Base-by-base conservation (phyloP, 768 basidiomycete genomes). In the Phanerodontia chrysosporium region DNA sequence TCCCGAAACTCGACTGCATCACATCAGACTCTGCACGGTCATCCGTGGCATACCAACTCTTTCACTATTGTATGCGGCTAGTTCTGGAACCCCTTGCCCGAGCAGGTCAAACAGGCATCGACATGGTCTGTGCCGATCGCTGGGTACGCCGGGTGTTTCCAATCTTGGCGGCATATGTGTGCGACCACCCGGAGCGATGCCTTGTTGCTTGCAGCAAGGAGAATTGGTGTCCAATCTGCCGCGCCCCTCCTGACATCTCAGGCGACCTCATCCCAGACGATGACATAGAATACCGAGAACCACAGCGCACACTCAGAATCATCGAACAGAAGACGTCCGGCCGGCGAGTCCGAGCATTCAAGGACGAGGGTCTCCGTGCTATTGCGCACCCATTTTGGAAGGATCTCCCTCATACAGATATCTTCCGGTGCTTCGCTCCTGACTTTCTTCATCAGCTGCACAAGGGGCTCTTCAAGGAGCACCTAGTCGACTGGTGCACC, bases 171-270 rank as follows among this genome's bases (percentile, higher is more conserved):
- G 58, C 60, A 2, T 67, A 65, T 45, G 58, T 66, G 13, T 60
- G 57, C 9, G 65, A 72, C 45, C 45, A 69, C 49, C 69, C 70
- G 2, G 70, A 70, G 57, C 69, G 69, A 32, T 66, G 63, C 29
- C 59, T 69, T 1, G 63, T 67, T 1, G n/a, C 64, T 0, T 59
- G 64, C 29, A 58, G 54, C 36, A 49, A 66, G 44, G 51, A 62
- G 27, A 56, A 57, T 30, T 28, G 27, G 14, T 66, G 70, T 36
- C 67, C 65, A 10, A 10, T 67, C 58, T 35, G 64, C 65, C 48
- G 21, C 13, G 1, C 51, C 55, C 14, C 12, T 1, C 32, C 52
- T 2, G 27, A 61, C 3, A 45, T 60, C 7, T 24, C 6, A 4
- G 53, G 61, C 16, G 62, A 57, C 14, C 66, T 66, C 4, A 54